These are phyloP conservation scores for Suillus plorans DNA, from an alignment of 768 basidiomycete species.

Conservation along the genomic window DNA sequence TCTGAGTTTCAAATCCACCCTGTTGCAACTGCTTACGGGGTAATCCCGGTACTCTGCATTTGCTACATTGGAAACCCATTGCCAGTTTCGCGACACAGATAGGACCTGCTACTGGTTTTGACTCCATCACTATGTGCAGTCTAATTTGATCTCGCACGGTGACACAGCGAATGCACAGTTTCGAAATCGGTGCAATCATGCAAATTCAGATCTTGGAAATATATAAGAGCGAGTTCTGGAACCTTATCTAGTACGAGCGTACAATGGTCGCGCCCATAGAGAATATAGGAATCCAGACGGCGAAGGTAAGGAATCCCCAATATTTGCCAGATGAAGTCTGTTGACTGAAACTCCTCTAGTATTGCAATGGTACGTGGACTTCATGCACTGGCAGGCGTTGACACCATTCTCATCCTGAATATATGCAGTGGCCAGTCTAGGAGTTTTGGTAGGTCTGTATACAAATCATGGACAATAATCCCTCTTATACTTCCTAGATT, in stretches of 20 bases:
- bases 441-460: not conserved
- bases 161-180: not conserved
- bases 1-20: not conserved
- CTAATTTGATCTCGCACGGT: not conserved
- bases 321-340: not conserved
- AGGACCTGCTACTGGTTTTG: not conserved
- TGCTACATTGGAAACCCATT: not conserved
- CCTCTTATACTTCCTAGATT: not conserved
- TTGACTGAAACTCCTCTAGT: not conserved
- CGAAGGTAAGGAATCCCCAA: not conserved
- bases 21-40: not conserved
- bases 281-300: not conserved
- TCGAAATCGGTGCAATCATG: not conserved
- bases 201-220: not conserved
- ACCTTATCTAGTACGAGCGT: not conserved
- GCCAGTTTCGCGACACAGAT: not conserved
- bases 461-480: not conserved
- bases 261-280: not conserved
- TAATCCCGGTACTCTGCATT: not conserved
- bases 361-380: not conserved
- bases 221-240: not conserved
- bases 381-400: not conserved
- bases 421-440: not conserved
- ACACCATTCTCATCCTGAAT: not conserved
- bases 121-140: not conserved